Percentiles rank a stretch among this genome's conserved stretches.
phyloP scores from a whole-genome alignment of 2,329 filamentous ascomycete species.

The Gliomastix tumulicola region DNA sequence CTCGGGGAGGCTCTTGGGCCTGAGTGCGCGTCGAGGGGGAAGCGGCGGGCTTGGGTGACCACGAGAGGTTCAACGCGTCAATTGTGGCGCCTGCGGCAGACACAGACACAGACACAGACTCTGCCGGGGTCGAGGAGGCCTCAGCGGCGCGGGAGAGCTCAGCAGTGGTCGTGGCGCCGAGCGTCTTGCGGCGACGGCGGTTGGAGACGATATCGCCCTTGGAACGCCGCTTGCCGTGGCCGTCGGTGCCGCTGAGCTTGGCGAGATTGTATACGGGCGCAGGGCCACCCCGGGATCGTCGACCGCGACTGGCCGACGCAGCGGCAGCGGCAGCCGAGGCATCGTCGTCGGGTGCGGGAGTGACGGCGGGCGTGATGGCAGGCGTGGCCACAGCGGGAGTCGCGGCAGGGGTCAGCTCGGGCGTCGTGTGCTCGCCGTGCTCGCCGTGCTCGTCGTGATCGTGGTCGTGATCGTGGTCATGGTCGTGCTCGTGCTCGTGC shows the following conservation, averaged over 20 bases:
- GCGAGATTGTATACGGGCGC: constrained; percentile 61
- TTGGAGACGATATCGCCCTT: constrained; percentile 38
- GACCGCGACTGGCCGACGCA: constrained; percentile 35
- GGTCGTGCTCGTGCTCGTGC: constrained; percentile 17
- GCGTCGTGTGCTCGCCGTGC: too few species aligned
- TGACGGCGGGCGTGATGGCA: too few species aligned
- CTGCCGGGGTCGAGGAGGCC: background rate
- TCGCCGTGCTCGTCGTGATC: constrained; percentile 3
- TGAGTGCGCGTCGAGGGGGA: constrained; percentile 16
- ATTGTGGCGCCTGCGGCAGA: constrained; percentile 14
- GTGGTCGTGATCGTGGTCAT: constrained; percentile 8
- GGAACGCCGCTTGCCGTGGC: constrained; percentile 49
- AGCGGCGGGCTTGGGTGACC: constrained; percentile 28
- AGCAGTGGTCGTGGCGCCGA: background rate
- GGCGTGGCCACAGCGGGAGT: too few species aligned
- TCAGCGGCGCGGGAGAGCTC: background rate
- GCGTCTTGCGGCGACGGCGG: constrained; percentile 6
- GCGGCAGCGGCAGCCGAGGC: constrained; percentile 10
- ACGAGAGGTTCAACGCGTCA: constrained; percentile 38
- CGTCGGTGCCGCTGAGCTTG: constrained; percentile 53
- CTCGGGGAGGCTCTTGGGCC: constrained; percentile 18
- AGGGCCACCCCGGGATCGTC: constrained; percentile 46
- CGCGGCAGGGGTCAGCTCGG: too few species aligned
- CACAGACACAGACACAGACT: too few species aligned
- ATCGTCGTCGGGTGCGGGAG: background rate